These are phyloP conservation scores for Lactarius hatsudake DNA, from an alignment of 768 basidiomycete genomes.

Conservation along the genomic window DNA sequence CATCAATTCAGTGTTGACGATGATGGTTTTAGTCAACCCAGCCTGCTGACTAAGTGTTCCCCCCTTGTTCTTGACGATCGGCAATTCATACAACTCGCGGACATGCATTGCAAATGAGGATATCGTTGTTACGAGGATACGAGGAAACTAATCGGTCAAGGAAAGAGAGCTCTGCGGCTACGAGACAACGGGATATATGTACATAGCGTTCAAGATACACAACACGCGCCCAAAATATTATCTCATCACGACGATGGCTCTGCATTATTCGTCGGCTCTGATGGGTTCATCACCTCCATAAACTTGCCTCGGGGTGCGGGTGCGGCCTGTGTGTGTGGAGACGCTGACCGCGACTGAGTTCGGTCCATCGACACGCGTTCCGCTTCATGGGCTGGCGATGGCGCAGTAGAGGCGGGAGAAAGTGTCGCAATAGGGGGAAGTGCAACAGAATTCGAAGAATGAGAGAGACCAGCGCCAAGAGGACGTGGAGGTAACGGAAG, in stretches of 20 bases:
- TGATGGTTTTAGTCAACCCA: neutral
- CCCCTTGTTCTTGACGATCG: neutral
- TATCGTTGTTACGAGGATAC: conserved; percentile 15
- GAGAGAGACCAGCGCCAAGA: conserved; percentile 52
- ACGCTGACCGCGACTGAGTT: conserved; percentile 38
- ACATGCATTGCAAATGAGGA: neutral
- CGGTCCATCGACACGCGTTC: conserved; percentile 52
- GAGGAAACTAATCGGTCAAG: conserved; percentile 13
- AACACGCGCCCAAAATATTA: conserved; percentile 15
- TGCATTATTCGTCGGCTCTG: conserved; percentile 42
- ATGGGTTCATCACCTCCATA: conserved; percentile 50
- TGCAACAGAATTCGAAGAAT: conserved; percentile 45
- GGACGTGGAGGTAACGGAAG: conserved; percentile 77
- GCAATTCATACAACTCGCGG: neutral
- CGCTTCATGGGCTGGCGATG: conserved; percentile 46
- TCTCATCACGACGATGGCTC: conserved; percentile 34
- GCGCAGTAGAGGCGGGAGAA: conserved; percentile 56
- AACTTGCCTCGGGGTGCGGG: conserved; percentile 53
- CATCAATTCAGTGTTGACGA: neutral
- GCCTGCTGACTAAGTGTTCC: conserved; percentile 9
- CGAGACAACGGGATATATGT: conserved; percentile 23
- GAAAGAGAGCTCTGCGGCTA: conserved; percentile 11
- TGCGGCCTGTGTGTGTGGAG: conserved; percentile 45
- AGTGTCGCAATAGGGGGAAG: conserved; percentile 71
- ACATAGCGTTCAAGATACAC: conserved; percentile 24